phyloP scores from a whole-genome alignment of 352 stramenopile species.

The Lagenidium sp. region DNA sequence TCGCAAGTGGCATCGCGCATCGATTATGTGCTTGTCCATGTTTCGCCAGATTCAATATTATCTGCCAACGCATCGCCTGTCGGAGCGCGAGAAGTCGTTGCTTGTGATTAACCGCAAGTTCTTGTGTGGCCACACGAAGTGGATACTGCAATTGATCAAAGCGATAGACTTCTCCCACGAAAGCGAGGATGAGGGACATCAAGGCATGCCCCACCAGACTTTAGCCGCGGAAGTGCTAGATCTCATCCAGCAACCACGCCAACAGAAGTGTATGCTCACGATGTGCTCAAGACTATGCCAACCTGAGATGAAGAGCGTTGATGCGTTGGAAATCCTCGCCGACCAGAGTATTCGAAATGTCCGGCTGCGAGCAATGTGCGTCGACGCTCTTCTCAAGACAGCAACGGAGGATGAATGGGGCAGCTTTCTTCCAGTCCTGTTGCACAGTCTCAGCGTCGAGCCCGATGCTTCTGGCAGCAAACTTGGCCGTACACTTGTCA shows the following conservation, averaged over 20 bases:
- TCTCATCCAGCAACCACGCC: constrained; percentile 52
- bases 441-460: constrained; percentile 70
- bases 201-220: constrained; percentile 13
- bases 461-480: constrained; percentile 51
- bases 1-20: constrained; percentile 79
- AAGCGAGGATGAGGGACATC: constrained; percentile 26
- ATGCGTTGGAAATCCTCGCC: constrained; percentile 68
- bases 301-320: constrained; percentile 59
- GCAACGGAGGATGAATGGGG: constrained; percentile 74
- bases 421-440: constrained; percentile 61
- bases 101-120: constrained; percentile 78
- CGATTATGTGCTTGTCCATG: constrained; percentile 85
- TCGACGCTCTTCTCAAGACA: constrained; percentile 52
- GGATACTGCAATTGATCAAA: constrained; percentile 79
- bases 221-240: constrained; percentile 53
- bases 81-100: constrained; percentile 58
- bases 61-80: constrained; percentile 65
- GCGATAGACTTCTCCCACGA: constrained; percentile 67
- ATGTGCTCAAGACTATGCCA: constrained; percentile 82
- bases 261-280: constrained; percentile 80
- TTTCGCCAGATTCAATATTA: constrained; percentile 87
- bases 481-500: constrained; percentile 54
- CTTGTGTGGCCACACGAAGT: constrained; percentile 70
- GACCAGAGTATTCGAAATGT: constrained; percentile 59
- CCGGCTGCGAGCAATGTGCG: constrained; percentile 41